Conservation (phyloP, 768 basidiomycete species). For the Lentinula sp. region DNA sequence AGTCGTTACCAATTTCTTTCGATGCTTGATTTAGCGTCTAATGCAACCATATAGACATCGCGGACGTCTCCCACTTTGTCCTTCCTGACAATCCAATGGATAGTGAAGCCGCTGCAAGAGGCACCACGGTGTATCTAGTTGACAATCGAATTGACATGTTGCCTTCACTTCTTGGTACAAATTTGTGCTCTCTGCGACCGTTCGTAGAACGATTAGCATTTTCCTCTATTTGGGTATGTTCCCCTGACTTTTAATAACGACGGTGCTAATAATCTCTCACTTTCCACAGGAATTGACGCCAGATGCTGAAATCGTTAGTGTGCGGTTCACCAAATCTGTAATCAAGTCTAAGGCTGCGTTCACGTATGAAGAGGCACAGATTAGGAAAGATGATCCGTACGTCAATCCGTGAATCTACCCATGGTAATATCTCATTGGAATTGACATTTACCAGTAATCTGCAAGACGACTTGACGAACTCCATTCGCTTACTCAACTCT, state of each 20-base stretch:
- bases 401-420: conserved; percentile 20
- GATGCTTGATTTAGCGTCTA: neutral
- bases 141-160: conserved; percentile 99
- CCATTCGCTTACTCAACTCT: conserved; percentile 83
- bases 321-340: conserved; percentile 92
- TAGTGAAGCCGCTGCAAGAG: conserved; percentile 88
- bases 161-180: conserved; percentile 88
- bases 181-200: conserved; percentile 88
- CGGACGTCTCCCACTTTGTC: conserved; percentile 97
- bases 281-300: conserved; percentile 76
- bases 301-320: conserved; percentile 84
- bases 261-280: conserved; percentile 7
- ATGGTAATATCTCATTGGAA: neutral
- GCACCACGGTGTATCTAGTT: conserved; percentile 96
- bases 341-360: conserved; percentile 96
- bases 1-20: conserved; percentile 29
- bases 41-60: conserved; percentile 63
- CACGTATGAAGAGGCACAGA: conserved; percentile 94
- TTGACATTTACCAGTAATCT: conserved; percentile 41
- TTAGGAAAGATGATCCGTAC: conserved; percentile 87
- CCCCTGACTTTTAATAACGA: neutral
- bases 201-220: conserved; percentile 94
- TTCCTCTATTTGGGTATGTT: conserved; percentile 87
- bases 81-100: conserved; percentile 94
- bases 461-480: conserved; percentile 75